Evolutionary conservation across 495 filamentous ascomycete species (phyloP).

Genomic region (Annulohypoxylon stygium): DNA sequence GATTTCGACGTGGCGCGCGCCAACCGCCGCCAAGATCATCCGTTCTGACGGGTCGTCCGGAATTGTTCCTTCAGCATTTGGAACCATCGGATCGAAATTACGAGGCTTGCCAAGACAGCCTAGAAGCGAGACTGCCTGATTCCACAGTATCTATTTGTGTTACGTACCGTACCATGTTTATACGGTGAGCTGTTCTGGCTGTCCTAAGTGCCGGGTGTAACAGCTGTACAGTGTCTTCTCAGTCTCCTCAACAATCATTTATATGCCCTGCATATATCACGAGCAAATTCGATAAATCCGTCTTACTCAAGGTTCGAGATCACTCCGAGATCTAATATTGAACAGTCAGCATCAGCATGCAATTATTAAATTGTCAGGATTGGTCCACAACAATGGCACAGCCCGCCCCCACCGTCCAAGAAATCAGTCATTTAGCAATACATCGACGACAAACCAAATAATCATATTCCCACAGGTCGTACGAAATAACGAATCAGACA

Average conservation of each 20-base stretch:
- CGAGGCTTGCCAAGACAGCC: slow-evolving; percentile 28
- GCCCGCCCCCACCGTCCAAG: neutral
- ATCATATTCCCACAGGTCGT: neutral
- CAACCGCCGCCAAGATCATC: slow-evolving; percentile 37
- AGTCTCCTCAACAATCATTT: slow-evolving; percentile 1
- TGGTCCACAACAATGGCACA: neutral
- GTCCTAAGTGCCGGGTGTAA: neutral
- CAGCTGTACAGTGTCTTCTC: neutral
- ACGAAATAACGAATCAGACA: slow-evolving; percentile 1
- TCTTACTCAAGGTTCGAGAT: neutral
- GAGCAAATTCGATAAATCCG: neutral
- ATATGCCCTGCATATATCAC: slow-evolving; percentile 17
- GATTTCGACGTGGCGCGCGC: slow-evolving; percentile 29
- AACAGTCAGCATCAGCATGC: neutral
- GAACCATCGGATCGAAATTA: slow-evolving; percentile 33
- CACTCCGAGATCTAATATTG: slow-evolving; percentile 9
- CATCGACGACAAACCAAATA: neutral
- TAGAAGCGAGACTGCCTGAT: slow-evolving; percentile 10
- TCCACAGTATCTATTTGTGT: slow-evolving; percentile 17
- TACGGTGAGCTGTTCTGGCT: slow-evolving; percentile 14
- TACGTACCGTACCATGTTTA: neutral
- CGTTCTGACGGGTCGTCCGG: slow-evolving; percentile 30
- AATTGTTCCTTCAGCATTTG: slow-evolving; percentile 27
- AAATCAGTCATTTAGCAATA: neutral
- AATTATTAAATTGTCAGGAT: neutral